Base-by-base conservation (phyloP, 2,329 filamentous ascomycete genomes). In the Calonectria pteridis region DNA sequence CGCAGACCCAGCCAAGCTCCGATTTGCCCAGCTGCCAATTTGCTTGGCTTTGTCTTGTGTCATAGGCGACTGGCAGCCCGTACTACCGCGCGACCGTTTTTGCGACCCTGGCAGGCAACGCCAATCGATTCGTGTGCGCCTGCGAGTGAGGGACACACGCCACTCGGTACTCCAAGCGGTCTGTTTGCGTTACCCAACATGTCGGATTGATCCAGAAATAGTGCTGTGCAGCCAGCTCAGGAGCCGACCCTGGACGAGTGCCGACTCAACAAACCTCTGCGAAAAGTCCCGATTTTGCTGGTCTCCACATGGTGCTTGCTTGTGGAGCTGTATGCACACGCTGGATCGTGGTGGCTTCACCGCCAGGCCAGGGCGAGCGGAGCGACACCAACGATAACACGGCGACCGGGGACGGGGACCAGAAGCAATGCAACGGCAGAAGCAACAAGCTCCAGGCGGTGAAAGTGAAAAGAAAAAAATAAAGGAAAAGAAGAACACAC, bases 321-420 rank as follows among this genome's bases (percentile, higher is more conserved):
- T 62, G 71, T 69, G 71, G 71, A 50, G 71, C 66, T 66, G 50
- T 28, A 67, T 71, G 66, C 59, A 73, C 50, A 64, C 26, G 65
- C 71, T 66, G 59, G 71, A 73, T 73, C 66, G 71, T 64, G 59
- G 70, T 72, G 70, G 71, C 59, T 63, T 73, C 71, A 73, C 71
- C 71, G 71, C 71, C 66, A 73, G 71, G 71, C 71, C 66, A 73
- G 71, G 66, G 71, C 51, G 64, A 69, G 40, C 59, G 66, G 66
- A 66, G 58, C 71, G 31, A 35, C 66, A 14, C 49, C n/a, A 43
- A 53, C 40, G 71, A 73, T 69, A 35, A 31, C 65, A 66, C 49
- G 50, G 66, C 59, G 63, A 73, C 50, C 50, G 71, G 59, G 55
- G 58, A 59, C 35, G 23, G 63, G 31, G 49, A 29, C 49, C n/a